Conservation (phyloP, 176 grass and related monocot species). For the Bromus sterilis region DNA sequence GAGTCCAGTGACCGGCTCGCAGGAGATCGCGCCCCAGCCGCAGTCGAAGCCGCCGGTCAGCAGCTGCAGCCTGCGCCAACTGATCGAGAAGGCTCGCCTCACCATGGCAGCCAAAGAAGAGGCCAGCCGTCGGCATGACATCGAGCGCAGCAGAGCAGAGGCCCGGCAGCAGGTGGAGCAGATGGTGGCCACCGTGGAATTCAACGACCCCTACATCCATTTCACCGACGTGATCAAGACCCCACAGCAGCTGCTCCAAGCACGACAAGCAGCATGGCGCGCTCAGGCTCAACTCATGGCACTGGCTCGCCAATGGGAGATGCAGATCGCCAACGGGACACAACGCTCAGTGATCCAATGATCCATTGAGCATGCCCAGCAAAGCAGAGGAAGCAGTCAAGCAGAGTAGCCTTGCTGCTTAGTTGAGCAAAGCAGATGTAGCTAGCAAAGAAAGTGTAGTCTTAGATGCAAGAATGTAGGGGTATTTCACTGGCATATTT, state of each 20-base stretch:
- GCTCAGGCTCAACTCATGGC: not conserved
- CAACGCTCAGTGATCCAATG: too few relatives aligned
- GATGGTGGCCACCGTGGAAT: not conserved
- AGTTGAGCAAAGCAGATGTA: too few relatives aligned
- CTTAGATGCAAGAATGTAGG: too few relatives aligned
- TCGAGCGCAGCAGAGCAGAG: not conserved
- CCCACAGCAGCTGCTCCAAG: not conserved
- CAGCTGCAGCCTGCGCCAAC: not conserved
- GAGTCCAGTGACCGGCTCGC: not conserved
- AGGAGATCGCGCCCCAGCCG: not conserved
- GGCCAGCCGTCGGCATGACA: not conserved
- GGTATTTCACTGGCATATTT: too few relatives aligned
- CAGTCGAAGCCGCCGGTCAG: not conserved
- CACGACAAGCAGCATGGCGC: not conserved
- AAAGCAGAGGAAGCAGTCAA: too few relatives aligned
- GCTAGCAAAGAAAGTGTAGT: too few relatives aligned
- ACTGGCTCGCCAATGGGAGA: not conserved
- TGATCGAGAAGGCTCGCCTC: not conserved
- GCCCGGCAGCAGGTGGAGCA: not conserved
- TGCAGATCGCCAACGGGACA: too few relatives aligned
- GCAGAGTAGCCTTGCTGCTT: too few relatives aligned
- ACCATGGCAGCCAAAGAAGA: not conserved
- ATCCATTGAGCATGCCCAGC: too few relatives aligned
- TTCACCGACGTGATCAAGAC: not conserved
- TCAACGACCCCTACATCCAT: not conserved